A percentile compares a stretch with the other conserved stretches of the same genome.
Conservation (phyloP, 495 filamentous ascomycete species). For the Penicillium canariense region DNA sequence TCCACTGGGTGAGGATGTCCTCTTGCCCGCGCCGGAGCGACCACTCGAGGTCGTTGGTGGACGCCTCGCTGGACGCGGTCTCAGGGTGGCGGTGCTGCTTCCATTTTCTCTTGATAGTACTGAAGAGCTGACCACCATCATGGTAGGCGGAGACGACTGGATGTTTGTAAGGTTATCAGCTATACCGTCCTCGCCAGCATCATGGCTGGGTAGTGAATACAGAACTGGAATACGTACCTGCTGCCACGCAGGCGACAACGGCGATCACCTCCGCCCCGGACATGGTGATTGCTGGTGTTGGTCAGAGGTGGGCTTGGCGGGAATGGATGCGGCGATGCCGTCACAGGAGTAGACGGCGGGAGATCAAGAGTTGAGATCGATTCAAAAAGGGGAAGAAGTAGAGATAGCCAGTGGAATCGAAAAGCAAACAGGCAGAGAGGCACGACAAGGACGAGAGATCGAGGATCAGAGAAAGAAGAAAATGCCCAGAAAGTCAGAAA, state of each 20-base stretch:
- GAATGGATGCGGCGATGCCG: neutral
- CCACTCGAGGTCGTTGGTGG: constrained; percentile 30
- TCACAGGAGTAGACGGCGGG: neutral
- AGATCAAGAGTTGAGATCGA: neutral
- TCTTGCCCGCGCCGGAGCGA: constrained; percentile 32
- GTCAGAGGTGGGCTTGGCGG: neutral
- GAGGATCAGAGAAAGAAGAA: neutral
- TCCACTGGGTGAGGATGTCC: constrained; percentile 31
- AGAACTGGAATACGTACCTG: no score
- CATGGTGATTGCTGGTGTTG: constrained; percentile 4
- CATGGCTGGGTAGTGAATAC: neutral
- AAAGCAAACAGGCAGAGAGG: neutral
- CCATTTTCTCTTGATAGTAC: constrained; percentile 37
- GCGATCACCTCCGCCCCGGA: constrained; percentile 27
- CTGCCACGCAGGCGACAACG: constrained; percentile 40
- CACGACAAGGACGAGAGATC: neutral
- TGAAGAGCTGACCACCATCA: constrained; percentile 36
- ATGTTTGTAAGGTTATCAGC: neutral
- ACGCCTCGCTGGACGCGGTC: neutral
- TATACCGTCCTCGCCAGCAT: neutral
- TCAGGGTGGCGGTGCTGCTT: constrained; percentile 17
- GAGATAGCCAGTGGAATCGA: neutral
- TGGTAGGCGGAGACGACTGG: constrained; percentile 44
- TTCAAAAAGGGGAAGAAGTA: neutral
- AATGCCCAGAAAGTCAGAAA: constrained; percentile 2